Conservation (phyloP, 2,329 filamentous ascomycete genomes). For the Hypomyces rosellus region DNA sequence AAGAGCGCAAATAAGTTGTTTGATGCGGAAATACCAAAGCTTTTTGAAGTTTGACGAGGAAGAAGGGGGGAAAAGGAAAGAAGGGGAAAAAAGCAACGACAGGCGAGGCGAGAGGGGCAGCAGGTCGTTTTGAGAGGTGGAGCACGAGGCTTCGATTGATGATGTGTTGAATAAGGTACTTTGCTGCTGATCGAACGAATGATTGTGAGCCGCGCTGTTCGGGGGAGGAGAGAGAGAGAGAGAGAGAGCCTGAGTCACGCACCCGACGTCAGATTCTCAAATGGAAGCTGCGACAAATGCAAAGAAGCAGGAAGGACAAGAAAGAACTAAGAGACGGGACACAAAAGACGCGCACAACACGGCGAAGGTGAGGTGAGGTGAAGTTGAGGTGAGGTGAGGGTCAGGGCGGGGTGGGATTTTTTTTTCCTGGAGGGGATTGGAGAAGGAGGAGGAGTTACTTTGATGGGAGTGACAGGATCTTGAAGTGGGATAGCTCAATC, state of each 20-base stretch:
- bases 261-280: neutral
- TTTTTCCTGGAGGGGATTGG: no score
- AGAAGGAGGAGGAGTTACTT: no score
- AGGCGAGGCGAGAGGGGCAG: neutral
- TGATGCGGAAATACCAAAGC: no score
- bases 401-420: no score
- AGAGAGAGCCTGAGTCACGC: constrained; percentile 6
- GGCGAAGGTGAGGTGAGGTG: neutral
- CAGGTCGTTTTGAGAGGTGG: neutral
- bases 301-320: neutral
- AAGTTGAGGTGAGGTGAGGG: no score
- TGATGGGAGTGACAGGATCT: no score
- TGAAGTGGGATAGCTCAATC: no score
- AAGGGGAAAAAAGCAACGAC: neutral
- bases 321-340: neutral
- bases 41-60: no score
- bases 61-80: neutral
- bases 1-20: no score
- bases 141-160: neutral
- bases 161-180: neutral
- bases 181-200: constrained; percentile 6
- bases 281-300: constrained; percentile 5
- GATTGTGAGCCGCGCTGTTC: constrained; percentile 1
- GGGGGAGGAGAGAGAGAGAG: no score
- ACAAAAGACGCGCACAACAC: constrained; percentile 3